Base-by-base conservation (phyloP, 192 early-diverging fungal genomes). In the Entomortierella chlamydospora region DNA sequence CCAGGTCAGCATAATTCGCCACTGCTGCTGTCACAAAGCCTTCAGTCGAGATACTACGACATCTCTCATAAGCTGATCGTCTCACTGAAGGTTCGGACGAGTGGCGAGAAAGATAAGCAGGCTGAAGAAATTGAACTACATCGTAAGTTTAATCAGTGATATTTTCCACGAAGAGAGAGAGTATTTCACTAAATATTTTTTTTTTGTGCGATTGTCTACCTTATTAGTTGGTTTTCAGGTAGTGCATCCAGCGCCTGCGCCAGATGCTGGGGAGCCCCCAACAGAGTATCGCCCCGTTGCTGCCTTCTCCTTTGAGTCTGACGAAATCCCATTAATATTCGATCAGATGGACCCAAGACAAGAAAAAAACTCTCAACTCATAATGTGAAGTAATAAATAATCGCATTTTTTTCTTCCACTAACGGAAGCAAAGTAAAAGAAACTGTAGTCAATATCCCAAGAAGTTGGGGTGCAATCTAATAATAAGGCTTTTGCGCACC, bases 81-180 rank as follows among this genome's bases (percentile, higher is more conserved):
- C 17, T 13, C 23, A 23, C 49, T 64, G 23, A 64, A 64, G 49
- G 49, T 64, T 12, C 47, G 61, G 15, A 64, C 61, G n/a, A 64
- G 61, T 23, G 61, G 61, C 1, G 61, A 64, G 49, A 64, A 64
- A 31, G 61, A 64, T 28, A 64, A 64, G 22, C 61, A 64, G 30
- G 45, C 61, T 1, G 61, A 64, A 33, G 49, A 49, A 1, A 25
- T 64, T 22, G 61, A 64, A 13, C 5, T 64, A 15, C 61, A 49
- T 11, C 61, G 61, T 64, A 64, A 64, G 61, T 64, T 60, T 43
- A 4, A 15, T 56, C 6, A 22, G 4, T 57, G 6, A 18, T 57
- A 17, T 57, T 39, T 12, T 56, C 28, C 29, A 25, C 6, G 50
- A 51, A 11, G 8, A 17, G 18, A 25, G n/a, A n/a, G n/a, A n/a